These are phyloP conservation scores for Angophora floribunda DNA, from an alignment of 345 rosid genomes.

Conservation along the genomic window DNA sequence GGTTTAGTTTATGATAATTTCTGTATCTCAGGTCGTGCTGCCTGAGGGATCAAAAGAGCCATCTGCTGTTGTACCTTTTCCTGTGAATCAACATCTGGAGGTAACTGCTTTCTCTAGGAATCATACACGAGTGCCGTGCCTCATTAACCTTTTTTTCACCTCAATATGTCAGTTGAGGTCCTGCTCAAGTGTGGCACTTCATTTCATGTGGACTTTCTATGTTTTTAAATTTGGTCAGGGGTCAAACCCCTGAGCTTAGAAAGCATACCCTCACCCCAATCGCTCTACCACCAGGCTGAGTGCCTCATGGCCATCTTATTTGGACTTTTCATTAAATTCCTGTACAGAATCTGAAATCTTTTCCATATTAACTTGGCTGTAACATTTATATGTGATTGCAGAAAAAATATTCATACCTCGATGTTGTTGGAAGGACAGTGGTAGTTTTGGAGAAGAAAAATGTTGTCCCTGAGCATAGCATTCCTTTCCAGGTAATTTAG, in stretches of 20 bases:
- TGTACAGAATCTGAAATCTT: background rate
- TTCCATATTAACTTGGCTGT: background rate
- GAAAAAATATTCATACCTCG: constrained; percentile 95
- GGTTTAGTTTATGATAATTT: background rate
- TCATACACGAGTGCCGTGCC: background rate
- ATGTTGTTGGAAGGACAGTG: constrained; percentile 94
- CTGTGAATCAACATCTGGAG: constrained; percentile 76
- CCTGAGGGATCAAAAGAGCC: constrained; percentile 97
- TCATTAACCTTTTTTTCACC: background rate
- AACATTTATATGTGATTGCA: constrained; percentile 15
- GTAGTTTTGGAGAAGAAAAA: constrained; percentile 87
- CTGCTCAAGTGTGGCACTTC: background rate
- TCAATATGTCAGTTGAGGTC: background rate
- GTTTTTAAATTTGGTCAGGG: background rate
- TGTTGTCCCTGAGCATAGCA: constrained; percentile 63
- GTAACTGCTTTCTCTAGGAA: constrained; percentile 20
- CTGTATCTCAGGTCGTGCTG: constrained; percentile 73
- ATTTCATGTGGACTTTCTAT: background rate
- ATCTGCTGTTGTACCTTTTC: constrained; percentile 68
- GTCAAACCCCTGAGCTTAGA: background rate
- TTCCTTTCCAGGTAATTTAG: constrained; percentile 73
- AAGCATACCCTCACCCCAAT: background rate
- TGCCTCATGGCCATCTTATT: background rate
- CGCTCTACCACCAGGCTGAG: background rate
- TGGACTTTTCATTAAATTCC: background rate